Conservation (phyloP, 1,284 basidiomycete species). For the Sporisorium sorghi region DNA sequence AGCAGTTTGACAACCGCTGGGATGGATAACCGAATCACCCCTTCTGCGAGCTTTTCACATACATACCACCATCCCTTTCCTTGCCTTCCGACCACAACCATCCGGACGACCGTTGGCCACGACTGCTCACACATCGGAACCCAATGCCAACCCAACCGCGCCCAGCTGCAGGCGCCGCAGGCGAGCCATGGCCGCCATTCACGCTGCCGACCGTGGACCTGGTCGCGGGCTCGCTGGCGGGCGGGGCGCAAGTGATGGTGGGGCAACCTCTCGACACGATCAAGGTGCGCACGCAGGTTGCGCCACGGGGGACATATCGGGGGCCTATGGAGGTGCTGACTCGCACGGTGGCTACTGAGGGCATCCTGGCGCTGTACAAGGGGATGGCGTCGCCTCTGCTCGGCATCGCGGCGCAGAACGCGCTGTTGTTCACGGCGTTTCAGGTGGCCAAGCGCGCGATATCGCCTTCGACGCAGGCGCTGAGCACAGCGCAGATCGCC, state of each 20-base stretch:
- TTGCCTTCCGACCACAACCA: no score
- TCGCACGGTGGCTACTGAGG: slow-evolving; percentile 41
- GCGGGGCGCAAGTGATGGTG: slow-evolving; percentile 58
- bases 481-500: slow-evolving; percentile 83
- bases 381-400: slow-evolving; percentile 88
- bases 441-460: slow-evolving; percentile 82
- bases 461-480: slow-evolving; percentile 82
- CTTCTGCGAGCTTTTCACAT: not conserved
- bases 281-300: slow-evolving; percentile 53
- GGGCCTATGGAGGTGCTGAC: slow-evolving; percentile 55
- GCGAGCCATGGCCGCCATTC: slow-evolving; percentile 53
- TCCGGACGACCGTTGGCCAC: no score
- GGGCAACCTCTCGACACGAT: slow-evolving; percentile 61
- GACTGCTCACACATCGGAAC: not conserved
- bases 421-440: slow-evolving; percentile 91
- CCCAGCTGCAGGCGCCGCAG: no score
- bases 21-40: slow-evolving; percentile 11
- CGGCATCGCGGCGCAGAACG: slow-evolving; percentile 96
- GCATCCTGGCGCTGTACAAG: slow-evolving; percentile 54
- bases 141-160: no score
- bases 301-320: slow-evolving; percentile 39
- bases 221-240: slow-evolving; percentile 50
- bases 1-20: no score
- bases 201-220: slow-evolving; percentile 51
- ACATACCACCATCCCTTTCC: not conserved